Base-by-base conservation (phyloP, 495 filamentous ascomycete genomes). In the Penicillium paxilli region DNA sequence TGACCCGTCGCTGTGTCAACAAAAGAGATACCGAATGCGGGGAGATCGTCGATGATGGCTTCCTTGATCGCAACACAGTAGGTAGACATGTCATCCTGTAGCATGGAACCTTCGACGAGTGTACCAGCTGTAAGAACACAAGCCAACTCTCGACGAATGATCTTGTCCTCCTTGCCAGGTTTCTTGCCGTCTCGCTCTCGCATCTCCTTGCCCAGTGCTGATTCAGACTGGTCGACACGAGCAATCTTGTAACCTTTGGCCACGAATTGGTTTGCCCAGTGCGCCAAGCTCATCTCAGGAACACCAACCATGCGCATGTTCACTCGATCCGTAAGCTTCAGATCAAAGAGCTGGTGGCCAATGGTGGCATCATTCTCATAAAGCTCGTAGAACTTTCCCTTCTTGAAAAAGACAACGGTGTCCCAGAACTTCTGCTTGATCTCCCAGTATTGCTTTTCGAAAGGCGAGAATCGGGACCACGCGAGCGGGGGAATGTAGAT, bases 261-360 rank as follows among this genome's bases (percentile, higher is more conserved):
- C 26, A 97, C 87, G 63, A 96, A 95, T 59, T 98, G 89, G 70
- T 94, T 91, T 51, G 91, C 87, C 95, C 95, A 96, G 67, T 91
- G 83, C 67, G 93, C 83, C 30, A 97, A 75, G 40, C 90, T 92
- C 70, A 88, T 87, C 68, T 97, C 92, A 1, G 92, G 92, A 1
- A 96, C 92, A 52, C 91, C 92, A 16, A 95, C 92, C 91, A 96
- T 96, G 42, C 93, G 90, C 95, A 99, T 99, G 70, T 99, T 99
- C 59, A 99, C 92, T 55, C 94, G 83, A 60, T 98, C 95, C 0
- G 95, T 99, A 55, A 98, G 87, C 73, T 99, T 99, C 26, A 99
- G 78, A 68, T 99, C 94, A 65, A 99, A 99, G 21, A 96, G 78
- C 70, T 97, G 94, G 66, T 98, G 91, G 11, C 95, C 95, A 50